Conservation (phyloP, 2,329 filamentous ascomycete species). For the Botrytis tulipae region DNA sequence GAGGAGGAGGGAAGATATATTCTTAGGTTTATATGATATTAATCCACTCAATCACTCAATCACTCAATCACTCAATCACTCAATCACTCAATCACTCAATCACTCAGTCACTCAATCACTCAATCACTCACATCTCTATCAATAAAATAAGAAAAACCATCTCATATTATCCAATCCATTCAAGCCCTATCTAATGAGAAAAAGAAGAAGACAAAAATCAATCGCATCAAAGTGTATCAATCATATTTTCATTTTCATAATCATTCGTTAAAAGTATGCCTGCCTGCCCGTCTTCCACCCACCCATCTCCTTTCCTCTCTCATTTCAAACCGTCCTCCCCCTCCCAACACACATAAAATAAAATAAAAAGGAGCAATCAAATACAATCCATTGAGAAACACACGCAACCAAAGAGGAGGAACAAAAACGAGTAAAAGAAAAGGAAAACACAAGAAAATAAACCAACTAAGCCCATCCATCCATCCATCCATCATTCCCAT, state of each 20-base stretch:
- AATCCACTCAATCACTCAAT: too few species aligned
- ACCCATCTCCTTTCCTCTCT: background rate
- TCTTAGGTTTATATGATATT: background rate
- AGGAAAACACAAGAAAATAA: background rate
- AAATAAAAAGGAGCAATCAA: background rate
- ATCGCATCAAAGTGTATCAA: background rate
- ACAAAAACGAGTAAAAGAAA: background rate
- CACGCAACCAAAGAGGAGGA: background rate
- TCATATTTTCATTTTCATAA: background rate
- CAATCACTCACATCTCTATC: background rate
- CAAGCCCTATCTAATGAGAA: background rate
- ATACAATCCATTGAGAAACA: background rate
- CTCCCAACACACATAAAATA: background rate
- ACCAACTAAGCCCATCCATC: background rate
- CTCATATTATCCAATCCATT: background rate
- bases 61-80: background rate
- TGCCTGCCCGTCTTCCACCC: background rate
- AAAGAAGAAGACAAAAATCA: background rate
- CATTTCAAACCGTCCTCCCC: background rate
- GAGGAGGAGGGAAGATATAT: background rate
- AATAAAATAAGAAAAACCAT: background rate
- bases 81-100: background rate
- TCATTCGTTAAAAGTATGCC: slow-evolving; percentile 4
- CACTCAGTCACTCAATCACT: background rate
- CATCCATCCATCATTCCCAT: background rate